Conservation (phyloP, 2,329 filamentous ascomycete genomes). For the Lizonia empirigonia region DNA sequence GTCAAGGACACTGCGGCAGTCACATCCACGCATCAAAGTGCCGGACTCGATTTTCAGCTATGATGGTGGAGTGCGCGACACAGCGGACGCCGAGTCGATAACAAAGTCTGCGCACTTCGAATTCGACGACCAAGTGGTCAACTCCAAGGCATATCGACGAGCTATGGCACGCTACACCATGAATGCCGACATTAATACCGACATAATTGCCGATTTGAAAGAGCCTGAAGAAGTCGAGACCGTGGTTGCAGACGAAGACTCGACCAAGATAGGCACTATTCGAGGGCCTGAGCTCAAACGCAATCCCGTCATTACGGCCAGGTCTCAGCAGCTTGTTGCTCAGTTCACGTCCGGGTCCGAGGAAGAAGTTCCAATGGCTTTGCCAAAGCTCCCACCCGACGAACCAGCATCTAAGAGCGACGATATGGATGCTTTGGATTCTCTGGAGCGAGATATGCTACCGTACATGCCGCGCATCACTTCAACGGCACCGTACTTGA, state of each 20-base stretch:
- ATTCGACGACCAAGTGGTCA: slow-evolving; percentile 42
- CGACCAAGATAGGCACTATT: slow-evolving; percentile 18
- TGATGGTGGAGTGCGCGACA: slow-evolving; percentile 1
- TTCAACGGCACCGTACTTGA: slow-evolving; percentile 13
- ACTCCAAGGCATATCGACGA: slow-evolving; percentile 40
- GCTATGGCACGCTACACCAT: slow-evolving; percentile 33
- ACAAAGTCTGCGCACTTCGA: slow-evolving; percentile 34
- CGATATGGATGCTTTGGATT: slow-evolving; percentile 11
- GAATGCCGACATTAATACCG: neutral
- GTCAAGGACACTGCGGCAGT: slow-evolving; percentile 32
- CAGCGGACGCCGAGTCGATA: slow-evolving; percentile 25
- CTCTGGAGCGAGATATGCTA: slow-evolving; percentile 24
- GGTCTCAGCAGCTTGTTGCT: slow-evolving; percentile 4
- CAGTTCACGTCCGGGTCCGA: slow-evolving; percentile 3
- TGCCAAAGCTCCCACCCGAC: neutral
- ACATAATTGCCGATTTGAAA: neutral
- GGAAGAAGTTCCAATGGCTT: neutral
- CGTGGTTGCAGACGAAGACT: slow-evolving; percentile 17
- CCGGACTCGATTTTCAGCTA: slow-evolving; percentile 35
- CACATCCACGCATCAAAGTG: slow-evolving; percentile 37
- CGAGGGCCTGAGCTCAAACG: slow-evolving; percentile 1
- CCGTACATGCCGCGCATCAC: slow-evolving; percentile 24
- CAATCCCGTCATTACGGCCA: neutral
- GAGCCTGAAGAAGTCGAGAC: slow-evolving; percentile 1
- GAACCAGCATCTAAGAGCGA: neutral